A percentile compares a stretch with the other conserved stretches of the same genome.
phyloP scores from a whole-genome alignment of 176 grass and related monocot genomes.

The Poa annua region DNA sequence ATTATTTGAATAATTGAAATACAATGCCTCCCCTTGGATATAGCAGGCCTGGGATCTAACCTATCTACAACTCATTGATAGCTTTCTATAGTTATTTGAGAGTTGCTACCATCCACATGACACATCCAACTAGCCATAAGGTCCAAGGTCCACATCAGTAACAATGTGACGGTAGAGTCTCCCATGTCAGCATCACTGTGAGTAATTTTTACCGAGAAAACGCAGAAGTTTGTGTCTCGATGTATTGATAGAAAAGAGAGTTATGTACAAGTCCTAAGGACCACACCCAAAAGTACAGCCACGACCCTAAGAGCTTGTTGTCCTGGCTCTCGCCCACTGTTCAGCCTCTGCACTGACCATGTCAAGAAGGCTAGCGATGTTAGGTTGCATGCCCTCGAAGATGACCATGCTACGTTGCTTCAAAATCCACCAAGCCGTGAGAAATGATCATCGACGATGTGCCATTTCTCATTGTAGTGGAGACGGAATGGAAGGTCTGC shows the following conservation, averaged over 20 bases:
- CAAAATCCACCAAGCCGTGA: neutral
- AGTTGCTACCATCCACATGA: neutral
- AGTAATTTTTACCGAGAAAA: neutral
- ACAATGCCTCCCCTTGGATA: neutral
- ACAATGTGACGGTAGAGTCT: neutral
- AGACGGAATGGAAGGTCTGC: neutral
- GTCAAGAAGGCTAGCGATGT: neutral
- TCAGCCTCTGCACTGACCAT: neutral
- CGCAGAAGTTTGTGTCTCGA: too few species aligned
- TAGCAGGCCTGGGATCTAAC: neutral
- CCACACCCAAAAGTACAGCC: neutral
- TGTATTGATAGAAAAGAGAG: neutral
- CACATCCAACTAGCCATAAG: neutral
- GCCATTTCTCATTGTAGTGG: neutral
- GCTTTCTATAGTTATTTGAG: neutral
- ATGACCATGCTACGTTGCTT: neutral
- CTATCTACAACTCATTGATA: neutral
- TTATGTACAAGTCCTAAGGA: neutral
- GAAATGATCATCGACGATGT: neutral
- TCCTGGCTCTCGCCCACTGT: neutral
- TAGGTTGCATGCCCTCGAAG: neutral
- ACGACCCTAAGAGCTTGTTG: neutral
- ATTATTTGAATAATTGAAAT: slow-evolving; percentile 8
- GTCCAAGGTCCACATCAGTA: neutral
- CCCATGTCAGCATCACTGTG: neutral